Percentiles rank a stretch among this genome's conserved stretches.
Evolutionary conservation across 306 rosid species (phyloP).

Genomic region (Glycine latifolia): DNA sequence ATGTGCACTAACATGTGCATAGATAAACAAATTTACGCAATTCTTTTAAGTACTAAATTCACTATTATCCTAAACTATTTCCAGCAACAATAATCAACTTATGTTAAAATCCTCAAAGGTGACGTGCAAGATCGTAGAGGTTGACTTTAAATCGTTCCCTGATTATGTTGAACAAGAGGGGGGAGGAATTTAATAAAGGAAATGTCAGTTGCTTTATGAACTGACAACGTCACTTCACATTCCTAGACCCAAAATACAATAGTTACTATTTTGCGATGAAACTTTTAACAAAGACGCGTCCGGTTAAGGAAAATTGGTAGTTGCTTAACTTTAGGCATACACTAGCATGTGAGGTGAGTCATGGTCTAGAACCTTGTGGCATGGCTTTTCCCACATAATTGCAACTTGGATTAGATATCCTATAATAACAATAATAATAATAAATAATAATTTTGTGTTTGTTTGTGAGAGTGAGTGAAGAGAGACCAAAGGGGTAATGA

Average conservation of each 20-base stretch:
- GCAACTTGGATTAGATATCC: neutral
- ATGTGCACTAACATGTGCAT: conserved; percentile 1
- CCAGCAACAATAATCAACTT: conserved; percentile 20
- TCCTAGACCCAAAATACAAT: neutral
- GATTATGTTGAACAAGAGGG: neutral
- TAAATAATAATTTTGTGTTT: neutral
- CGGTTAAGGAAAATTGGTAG: conserved; percentile 54
- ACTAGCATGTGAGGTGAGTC: conserved; percentile 61
- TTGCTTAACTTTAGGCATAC: conserved; percentile 69
- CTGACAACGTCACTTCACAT: conserved; percentile 5
- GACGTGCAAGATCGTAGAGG: conserved; percentile 13
- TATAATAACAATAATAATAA: neutral
- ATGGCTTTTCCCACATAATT: conserved; percentile 28
- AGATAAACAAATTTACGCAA: neutral
- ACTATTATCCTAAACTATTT: neutral
- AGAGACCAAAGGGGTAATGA: conserved; percentile 10
- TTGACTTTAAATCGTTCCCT: conserved; percentile 32
- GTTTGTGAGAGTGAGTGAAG: conserved; percentile 31
- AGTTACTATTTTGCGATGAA: too few relatives aligned
- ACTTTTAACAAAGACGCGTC: conserved; percentile 40
- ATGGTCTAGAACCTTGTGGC: conserved; percentile 39
- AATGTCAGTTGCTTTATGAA: neutral
- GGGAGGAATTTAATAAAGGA: neutral
- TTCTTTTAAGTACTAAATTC: conserved; percentile 8
- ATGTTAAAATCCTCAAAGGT: neutral